Base-by-base conservation (phyloP, 805 yeast genomes). In the Teunomyces atbi region DNA sequence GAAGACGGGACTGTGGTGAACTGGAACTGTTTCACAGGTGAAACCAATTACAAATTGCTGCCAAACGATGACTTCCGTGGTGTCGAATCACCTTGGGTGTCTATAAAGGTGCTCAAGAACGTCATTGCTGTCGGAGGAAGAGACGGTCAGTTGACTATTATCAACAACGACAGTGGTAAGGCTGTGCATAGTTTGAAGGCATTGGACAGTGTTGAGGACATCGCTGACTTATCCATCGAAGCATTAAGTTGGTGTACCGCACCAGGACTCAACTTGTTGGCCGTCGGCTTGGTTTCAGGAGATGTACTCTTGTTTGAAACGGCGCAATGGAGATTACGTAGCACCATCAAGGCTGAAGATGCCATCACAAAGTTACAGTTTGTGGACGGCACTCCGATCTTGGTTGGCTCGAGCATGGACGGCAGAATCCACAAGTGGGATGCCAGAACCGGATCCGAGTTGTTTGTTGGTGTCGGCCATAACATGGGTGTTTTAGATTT, bases 401-500 rank as follows among this genome's bases (percentile, higher is more conserved):
- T 94, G 46, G 67, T 86, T 32, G 94, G 85, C 0, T 75, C 89
- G 4, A 80, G 87, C 46, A 88, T 89, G 84, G 86, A 90, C 61
- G 97, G 98, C 47, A 80, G 79, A 55, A 79, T 94, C 29, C 84
- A 84, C 66, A 83, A 85, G 64, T 90, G 89, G 86, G 97, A 94
- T 65, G 83, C 86, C 5, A 83, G 97, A 69, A 84, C 90, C 2
- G 96, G 96, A 47, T 81, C 78, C 49, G 83, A 81, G 58, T 66
- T 85, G 48, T 86, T 85, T 69, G 84, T 77, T 28, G 94, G 95
- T 52, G 81, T 82, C 34, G 99, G 99, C 18, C 99, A 94, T 65
- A 86, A 86, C 66, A 87, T 88, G 86, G 98, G 98, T 51, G 83
- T 94, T 15, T 76, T 94, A 52, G 97, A 89, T 58, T 92, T 94